Conservation (phyloP, 2,329 filamentous ascomycete species). For the Curvularia sp. region DNA sequence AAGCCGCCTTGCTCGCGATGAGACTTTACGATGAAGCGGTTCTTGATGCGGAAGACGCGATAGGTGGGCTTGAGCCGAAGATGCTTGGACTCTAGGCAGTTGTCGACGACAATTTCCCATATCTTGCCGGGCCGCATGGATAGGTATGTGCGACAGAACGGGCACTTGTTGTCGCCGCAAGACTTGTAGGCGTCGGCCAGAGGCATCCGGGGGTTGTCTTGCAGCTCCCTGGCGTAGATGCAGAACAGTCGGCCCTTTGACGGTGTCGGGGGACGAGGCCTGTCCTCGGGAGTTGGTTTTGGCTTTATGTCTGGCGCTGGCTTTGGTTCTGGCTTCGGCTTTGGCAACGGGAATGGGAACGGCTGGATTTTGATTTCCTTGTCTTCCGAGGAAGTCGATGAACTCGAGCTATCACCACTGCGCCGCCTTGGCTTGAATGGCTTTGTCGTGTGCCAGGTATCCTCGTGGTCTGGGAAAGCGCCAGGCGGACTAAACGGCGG, state of each 20-base stretch:
- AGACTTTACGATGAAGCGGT: slow-evolving; percentile 42
- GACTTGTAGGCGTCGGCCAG: slow-evolving; percentile 35
- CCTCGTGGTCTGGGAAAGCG: slow-evolving; percentile 23
- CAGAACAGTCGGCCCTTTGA: slow-evolving; percentile 37
- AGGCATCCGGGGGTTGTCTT: slow-evolving; percentile 29
- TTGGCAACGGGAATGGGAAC: neutral
- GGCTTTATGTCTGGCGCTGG: slow-evolving; percentile 10
- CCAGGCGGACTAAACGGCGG: slow-evolving; percentile 25
- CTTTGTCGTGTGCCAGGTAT: slow-evolving; percentile 13
- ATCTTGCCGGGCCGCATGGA: slow-evolving; percentile 32
- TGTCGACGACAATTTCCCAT: slow-evolving; percentile 40
- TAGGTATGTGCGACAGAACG: slow-evolving; percentile 36
- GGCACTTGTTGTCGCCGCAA: slow-evolving; percentile 37
- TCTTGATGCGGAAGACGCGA: slow-evolving; percentile 36
- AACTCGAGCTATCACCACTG: slow-evolving; percentile 14
- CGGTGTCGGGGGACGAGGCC: neutral
- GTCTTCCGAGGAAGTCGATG: slow-evolving; percentile 15
- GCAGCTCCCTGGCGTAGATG: slow-evolving; percentile 43
- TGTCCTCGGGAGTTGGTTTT: slow-evolving; percentile 7
- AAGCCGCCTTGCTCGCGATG: slow-evolving; percentile 41
- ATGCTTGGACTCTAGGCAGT: slow-evolving; percentile 9
- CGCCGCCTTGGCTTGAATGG: slow-evolving; percentile 16
- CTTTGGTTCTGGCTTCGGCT: slow-evolving; percentile 7
- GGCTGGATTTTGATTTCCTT: slow-evolving; percentile 9
- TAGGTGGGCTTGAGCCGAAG: slow-evolving; percentile 9